Evolutionary conservation across 495 filamentous ascomycete species (phyloP).

Genomic region (Aspergillus cristatus): DNA sequence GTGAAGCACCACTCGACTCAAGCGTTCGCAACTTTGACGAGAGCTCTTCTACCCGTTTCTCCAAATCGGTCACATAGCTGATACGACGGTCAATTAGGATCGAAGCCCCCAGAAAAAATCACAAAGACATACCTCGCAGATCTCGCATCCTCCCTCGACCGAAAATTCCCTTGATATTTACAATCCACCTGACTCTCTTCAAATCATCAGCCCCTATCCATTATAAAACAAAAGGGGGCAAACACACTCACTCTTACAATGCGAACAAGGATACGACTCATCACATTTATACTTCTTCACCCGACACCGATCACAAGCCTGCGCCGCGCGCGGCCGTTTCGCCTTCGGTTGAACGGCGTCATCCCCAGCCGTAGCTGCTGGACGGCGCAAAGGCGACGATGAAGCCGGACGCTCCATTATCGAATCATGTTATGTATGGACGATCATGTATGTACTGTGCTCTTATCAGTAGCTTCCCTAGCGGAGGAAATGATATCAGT

Average conservation of each 20-base stretch:
- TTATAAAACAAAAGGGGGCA: no score
- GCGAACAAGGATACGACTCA: constrained; percentile 31
- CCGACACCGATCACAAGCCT: constrained; percentile 34
- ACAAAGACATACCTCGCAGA: constrained; percentile 20
- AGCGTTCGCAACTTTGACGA: constrained; percentile 16
- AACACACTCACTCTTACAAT: constrained; percentile 32
- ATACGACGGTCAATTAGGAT: background rate
- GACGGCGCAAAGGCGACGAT: constrained; percentile 2
- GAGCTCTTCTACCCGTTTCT: constrained; percentile 31
- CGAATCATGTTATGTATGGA: constrained; percentile 2
- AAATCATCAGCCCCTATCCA: background rate
- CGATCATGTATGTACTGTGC: no score
- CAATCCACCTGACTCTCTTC: constrained; percentile 24
- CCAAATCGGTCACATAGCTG: constrained; percentile 29
- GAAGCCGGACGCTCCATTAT: constrained; percentile 9
- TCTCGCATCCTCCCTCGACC: constrained; percentile 25
- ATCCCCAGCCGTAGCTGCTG: constrained; percentile 7
- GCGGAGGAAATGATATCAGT: no score
- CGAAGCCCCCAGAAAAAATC: background rate
- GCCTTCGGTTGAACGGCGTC: constrained; percentile 19
- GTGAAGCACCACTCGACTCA: constrained; percentile 12
- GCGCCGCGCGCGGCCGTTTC: constrained; percentile 31
- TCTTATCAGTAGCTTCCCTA: background rate
- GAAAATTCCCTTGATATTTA: constrained; percentile 30
- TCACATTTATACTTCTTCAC: constrained; percentile 39